Base-by-base conservation (phyloP, 2,329 filamentous ascomycete genomes). In the Coniochaeta prunicola region DNA sequence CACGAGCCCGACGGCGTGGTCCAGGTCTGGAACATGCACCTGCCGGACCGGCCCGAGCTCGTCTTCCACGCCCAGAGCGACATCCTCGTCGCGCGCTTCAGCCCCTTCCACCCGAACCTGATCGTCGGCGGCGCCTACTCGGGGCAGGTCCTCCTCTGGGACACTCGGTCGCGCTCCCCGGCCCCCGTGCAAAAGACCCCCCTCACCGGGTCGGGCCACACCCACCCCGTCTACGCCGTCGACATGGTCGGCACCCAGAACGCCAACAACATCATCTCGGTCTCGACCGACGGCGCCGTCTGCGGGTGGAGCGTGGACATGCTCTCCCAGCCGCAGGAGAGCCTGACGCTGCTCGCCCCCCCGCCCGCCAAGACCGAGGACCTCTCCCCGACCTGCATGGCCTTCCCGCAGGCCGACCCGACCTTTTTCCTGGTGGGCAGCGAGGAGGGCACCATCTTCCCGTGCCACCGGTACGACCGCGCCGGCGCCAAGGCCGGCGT, bases 221-320 rank as follows among this genome's bases (percentile, higher is more conserved):
- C 94, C 8, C 94, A 99, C 69, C 94, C 94, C 0, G 90, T 99
- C 63, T 99, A 99, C 77, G 92, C 89, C 40, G 86, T 99, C 59
- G 90, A 94, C 62, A 96, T 99, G 58, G 91, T 99, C 56, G 94
- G 94, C 63, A 99, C 96, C 0, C 94, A 97, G 70, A 99, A 99
- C 71, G 94, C 94, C 60, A 96, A 97, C 77, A 99, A 97, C 73
- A 96, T 99, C 70, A 90, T 99, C 66, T 97, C 92, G 34, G 93
- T 91, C 71, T 97, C 92, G 1, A 99, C 94, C 0, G 94, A 99
- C 69, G 94, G 94, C 58, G 91, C 96, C 10, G 91, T 97, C 45
- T 99, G 94, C 73, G 91, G 92, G 54, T 99, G 94, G 94, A 92
- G 90, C 58, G 91, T 97, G 63, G 96, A 99, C 72, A 97, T 99